Evolutionary conservation across 169 alveolate species (phyloP).

Genomic region (Plasmodium gonderi): DNA sequence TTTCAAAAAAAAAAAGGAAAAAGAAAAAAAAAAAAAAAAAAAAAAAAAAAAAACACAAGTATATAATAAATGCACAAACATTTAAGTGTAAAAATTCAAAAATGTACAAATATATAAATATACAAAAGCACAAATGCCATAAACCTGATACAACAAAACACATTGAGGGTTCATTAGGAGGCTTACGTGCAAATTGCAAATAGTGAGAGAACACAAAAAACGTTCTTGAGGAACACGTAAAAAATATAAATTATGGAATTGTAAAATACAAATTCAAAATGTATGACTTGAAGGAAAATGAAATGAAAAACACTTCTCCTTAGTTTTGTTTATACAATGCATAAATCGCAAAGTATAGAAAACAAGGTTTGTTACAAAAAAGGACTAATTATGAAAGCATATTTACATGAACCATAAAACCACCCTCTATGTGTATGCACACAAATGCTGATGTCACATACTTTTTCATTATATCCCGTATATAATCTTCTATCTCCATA

Average conservation of each 20-base stretch:
- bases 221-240: not conserved
- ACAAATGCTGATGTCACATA: not conserved
- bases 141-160: no score
- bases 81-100: not conserved
- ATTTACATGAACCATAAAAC: not conserved
- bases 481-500: not conserved
- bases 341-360: slow-evolving; percentile 42
- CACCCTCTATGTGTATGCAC: not conserved
- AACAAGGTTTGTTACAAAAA: slow-evolving; percentile 35
- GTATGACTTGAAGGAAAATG: not conserved
- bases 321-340: slow-evolving; percentile 21
- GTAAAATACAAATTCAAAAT: not conserved
- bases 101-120: no score
- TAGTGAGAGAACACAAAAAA: not conserved
- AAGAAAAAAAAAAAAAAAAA: not conserved
- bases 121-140: no score
- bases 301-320: not conserved
- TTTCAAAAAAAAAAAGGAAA: not conserved
- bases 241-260: not conserved
- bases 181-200: no score
- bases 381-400: not conserved
- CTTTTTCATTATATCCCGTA: not conserved
- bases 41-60: no score
- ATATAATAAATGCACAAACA: no score
- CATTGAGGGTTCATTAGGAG: no score